These are phyloP conservation scores for Eudorina sp. DNA, from an alignment of 139 green algal genomes.

Conservation along the genomic window DNA sequence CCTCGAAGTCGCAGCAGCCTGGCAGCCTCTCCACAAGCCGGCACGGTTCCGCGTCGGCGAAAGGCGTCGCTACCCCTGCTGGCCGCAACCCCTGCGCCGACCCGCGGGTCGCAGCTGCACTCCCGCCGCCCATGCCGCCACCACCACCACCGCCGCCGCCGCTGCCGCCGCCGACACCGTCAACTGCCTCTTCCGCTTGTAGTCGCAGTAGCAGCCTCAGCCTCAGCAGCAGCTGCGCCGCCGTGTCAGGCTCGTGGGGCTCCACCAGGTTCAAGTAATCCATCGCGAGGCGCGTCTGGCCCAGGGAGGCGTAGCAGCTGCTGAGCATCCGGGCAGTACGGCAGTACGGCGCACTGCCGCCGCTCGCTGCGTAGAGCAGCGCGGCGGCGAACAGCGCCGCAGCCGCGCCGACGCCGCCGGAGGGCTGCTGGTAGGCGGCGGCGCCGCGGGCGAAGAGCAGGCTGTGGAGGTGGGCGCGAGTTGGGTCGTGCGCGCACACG, in stretches of 20 bases:
- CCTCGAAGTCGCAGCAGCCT: slow-evolving; percentile 38
- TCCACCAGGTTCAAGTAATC: slow-evolving; percentile 29
- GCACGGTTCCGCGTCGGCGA: background rate
- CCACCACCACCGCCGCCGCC: background rate
- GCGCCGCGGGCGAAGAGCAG: slow-evolving; percentile 24
- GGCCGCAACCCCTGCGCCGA: too few relatives aligned
- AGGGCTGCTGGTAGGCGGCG: slow-evolving; percentile 14
- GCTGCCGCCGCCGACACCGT: background rate
- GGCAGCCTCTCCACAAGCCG: slow-evolving; percentile 28
- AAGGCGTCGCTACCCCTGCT: background rate
- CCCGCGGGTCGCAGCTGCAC: background rate
- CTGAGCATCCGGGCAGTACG: slow-evolving; percentile 40
- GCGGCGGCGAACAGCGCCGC: slow-evolving; percentile 31
- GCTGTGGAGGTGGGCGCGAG: slow-evolving; percentile 4
- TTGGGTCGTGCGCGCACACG: background rate
- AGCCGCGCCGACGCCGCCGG: background rate
- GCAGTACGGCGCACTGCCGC: slow-evolving; percentile 37
- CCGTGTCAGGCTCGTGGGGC: slow-evolving; percentile 14
- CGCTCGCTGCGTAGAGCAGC: slow-evolving; percentile 12
- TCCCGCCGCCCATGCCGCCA: background rate
- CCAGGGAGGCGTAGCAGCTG: slow-evolving; percentile 31
- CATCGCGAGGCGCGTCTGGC: background rate
- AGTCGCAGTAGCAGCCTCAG: background rate
- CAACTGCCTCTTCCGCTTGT: background rate
- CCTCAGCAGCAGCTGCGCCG: slow-evolving; percentile 21